phyloP scores from a whole-genome alignment of 2,329 filamentous ascomycete species.

The Juglanconis oblonga region DNA sequence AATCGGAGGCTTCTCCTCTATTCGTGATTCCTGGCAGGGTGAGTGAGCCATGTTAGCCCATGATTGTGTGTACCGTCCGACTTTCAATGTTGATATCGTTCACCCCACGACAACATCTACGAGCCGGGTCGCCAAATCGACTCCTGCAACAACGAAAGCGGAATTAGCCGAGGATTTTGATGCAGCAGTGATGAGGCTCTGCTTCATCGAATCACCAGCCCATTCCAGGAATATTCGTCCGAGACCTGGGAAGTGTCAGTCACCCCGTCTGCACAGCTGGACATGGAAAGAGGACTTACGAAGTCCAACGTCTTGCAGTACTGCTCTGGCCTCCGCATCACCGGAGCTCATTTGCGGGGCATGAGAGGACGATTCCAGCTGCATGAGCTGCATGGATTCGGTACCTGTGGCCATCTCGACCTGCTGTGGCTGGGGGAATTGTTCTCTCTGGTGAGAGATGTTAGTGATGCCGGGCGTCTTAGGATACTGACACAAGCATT shows the following conservation, averaged over 20 bases:
- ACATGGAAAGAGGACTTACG: not conserved
- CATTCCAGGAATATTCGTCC: constrained; percentile 15
- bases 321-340: not conserved
- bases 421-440: not conserved
- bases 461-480: not conserved
- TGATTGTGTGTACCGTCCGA: no score
- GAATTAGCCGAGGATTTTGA: not conserved
- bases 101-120: constrained; percentile 2
- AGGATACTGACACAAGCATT: not conserved
- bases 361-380: not conserved
- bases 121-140: not conserved
- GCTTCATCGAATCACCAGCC: constrained; percentile 18
- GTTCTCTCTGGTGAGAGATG: not conserved
- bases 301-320: constrained; percentile 5
- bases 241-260: not conserved
- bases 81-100: no score
- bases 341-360: not conserved
- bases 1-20: no score
- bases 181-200: constrained; percentile 5
- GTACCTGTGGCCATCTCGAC: not conserved
- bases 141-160: not conserved
- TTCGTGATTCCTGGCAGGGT: no score
- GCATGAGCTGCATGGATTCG: not conserved
- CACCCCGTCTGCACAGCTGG: no score
- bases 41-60: no score